Evolutionary conservation across 805 yeast species (phyloP), one percentile per base, ranked within the genome.

Genomic region (Sugiyamaella qingdaonensis): DNA sequence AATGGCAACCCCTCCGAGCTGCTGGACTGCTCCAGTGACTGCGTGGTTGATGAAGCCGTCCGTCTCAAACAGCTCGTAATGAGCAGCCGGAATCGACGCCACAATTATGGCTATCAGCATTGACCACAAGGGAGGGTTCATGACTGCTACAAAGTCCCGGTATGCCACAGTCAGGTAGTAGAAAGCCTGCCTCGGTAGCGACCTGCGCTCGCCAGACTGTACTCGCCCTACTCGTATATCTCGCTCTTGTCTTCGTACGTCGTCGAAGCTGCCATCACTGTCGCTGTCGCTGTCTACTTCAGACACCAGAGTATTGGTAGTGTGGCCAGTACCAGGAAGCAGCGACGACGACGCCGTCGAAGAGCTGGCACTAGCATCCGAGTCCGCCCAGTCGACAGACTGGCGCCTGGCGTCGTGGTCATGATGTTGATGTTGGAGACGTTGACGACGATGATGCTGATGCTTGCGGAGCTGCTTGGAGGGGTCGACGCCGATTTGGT

Each of bases 91-190:
- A 18, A 81, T 70, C 1, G 82, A 73, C 4, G 86, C 86, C 32
- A 82, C 81, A n/a, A 78, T 53, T 18, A 82, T 73, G n/a, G 85
- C 79, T 1, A 77, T 56, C 5, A 80, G 63, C 86, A 82, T 82
- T 29, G 87, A 75, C 71, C 81, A 82, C 53, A 82, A 69, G 4
- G 87, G 87, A 2, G 85, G 85, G 63, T 82, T 82, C 86, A 82
- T 82, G 63, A 78, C 57, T 16, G 45, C 33, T 52, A 62, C 32
- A 19, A 61, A 50, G 14, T 45, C 37, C 10, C 10, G 13, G 24
- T 45, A 45, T 21, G 10, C 48, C 10, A 45, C 21, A 21, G 9
- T 10, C 14, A 13, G 14, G 19, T 45, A 45, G 16, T 45, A 29
- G 10, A 35, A 18, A n/a, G 31, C 24, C 2, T 13, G 32, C 37